Evolutionary conservation across 2,329 filamentous ascomycete genomes (phyloP), one percentile per base, ranked within the genome.

Genomic region (Cladosporium colombiae): DNA sequence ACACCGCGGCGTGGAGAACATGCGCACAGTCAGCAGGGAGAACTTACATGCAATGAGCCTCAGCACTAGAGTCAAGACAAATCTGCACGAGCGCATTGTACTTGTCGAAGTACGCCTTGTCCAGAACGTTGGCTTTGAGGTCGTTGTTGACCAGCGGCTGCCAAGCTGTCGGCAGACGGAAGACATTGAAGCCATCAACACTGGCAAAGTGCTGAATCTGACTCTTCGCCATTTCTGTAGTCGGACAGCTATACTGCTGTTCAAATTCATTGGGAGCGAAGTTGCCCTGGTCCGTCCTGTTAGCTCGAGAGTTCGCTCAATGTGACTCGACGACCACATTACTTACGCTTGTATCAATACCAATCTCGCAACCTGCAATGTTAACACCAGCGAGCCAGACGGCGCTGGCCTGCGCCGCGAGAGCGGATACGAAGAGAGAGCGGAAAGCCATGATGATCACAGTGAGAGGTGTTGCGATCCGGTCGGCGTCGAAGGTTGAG

Each of bases 151-250:
- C 68, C 10, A 74, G 67, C 59, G 69, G 70, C 35, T 73, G 71
- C 71, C 71, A 73, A 14, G 62, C 62, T 0, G 85, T 81, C 0
- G 85, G 85, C 10, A 89, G 78, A 49, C 86, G 83, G 74, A 87
- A 84, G 52, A 85, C 77, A 71, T 87, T 88, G 64, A 88, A 77
- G 57, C 80, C 78, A 57, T 83, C 80, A 52, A 84, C 80, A 18
- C 79, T 79, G 59, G 81, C 77, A 69, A 87, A 88, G 70, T 88
- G 85, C 62, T 83, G 77, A 8, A 87, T 86, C 70, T 86, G 84
- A 65, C 64, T 50, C 53, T 35, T 56, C 1, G 53, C 53, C 53
- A 56, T 31, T 0, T 14, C 53, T 5, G 53, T 3, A 27, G 50
- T 71, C 71, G 40, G 53, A n/a, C 53, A 56, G 8, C 29, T 21